phyloP scores from a whole-genome alignment of 2,329 filamentous ascomycete genomes.

The Alternaria solani region DNA sequence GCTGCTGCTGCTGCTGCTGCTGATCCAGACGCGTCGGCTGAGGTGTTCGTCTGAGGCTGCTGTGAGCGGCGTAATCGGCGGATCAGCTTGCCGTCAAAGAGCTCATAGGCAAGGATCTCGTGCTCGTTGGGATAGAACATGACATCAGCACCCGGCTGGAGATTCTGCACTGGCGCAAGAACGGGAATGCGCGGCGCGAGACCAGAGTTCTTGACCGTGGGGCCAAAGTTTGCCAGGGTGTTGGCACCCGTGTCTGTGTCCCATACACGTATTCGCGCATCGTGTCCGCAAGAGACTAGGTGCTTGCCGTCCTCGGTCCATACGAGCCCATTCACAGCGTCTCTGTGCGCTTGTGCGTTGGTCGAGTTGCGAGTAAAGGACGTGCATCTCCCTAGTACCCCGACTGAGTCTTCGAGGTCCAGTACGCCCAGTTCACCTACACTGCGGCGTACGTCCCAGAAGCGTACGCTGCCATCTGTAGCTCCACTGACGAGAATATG shows the following conservation, averaged over 20 bases:
- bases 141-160: constrained; percentile 66
- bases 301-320: constrained; percentile 84
- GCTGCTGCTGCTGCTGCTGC: not conserved
- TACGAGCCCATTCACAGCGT: constrained; percentile 81
- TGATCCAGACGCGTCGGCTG: not conserved
- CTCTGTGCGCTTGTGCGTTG: constrained; percentile 71
- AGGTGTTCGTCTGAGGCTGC: constrained; percentile 40
- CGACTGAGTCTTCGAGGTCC: constrained; percentile 83
- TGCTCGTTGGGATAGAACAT: constrained; percentile 80
- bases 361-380: constrained; percentile 45
- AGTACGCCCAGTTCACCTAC: constrained; percentile 78
- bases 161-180: constrained; percentile 67
- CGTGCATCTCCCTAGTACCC: constrained; percentile 63
- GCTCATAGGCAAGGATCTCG: constrained; percentile 79
- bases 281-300: constrained; percentile 82
- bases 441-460: constrained; percentile 88
- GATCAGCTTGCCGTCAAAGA: constrained; percentile 78
- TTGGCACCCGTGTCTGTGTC: constrained; percentile 81
- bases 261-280: constrained; percentile 87
- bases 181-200: constrained; percentile 54
- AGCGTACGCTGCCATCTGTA: constrained; percentile 80
- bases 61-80: constrained; percentile 73
- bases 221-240: constrained; percentile 87
- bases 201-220: constrained; percentile 74
- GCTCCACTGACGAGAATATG: constrained; percentile 84